These are phyloP conservation scores for Vicia faba DNA, from an alignment of 306 rosid genomes.

Conservation along the genomic window DNA sequence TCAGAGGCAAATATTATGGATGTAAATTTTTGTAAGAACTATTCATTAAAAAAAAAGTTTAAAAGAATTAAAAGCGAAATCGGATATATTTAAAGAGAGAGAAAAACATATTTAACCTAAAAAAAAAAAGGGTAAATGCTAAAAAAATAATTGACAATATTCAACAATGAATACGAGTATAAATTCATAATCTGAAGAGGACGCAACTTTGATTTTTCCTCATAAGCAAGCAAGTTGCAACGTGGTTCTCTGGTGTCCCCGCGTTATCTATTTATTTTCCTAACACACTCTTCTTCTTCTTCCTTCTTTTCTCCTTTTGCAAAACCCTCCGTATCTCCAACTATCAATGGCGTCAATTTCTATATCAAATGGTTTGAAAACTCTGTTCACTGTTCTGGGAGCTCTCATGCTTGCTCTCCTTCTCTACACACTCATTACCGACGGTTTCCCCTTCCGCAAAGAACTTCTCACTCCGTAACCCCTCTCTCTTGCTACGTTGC, in stretches of 20 bases:
- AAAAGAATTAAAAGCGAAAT: no score
- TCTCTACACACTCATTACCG: conserved; percentile 54
- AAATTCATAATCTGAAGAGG: no score
- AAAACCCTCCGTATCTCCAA: not conserved
- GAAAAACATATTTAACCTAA: no score
- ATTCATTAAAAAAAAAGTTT: no score
- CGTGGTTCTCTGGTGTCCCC: conserved; percentile 40
- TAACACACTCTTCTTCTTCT: not conserved
- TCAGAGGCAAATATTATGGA: no score
- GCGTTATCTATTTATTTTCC: not conserved
- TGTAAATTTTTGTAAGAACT: no score
- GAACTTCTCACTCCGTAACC: conserved; percentile 68
- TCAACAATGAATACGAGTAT: no score
- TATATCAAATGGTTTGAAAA: conserved; percentile 43
- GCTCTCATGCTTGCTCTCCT: conserved; percentile 54
- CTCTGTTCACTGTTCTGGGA: conserved; percentile 53
- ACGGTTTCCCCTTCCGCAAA: conserved; percentile 68
- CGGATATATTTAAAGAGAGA: no score
- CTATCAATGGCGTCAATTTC: conserved; percentile 53
- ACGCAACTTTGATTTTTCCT: not conserved
- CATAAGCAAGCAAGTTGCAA: not conserved
- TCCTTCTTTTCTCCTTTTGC: not conserved
- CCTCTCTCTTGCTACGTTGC: not conserved
- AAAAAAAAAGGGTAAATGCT: no score
- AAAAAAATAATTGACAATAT: no score